A percentile compares a stretch with the other conserved stretches of the same genome.
Conservation (phyloP, 1,139 yeast genomes). For the Trichomonascaceae sp. region DNA sequence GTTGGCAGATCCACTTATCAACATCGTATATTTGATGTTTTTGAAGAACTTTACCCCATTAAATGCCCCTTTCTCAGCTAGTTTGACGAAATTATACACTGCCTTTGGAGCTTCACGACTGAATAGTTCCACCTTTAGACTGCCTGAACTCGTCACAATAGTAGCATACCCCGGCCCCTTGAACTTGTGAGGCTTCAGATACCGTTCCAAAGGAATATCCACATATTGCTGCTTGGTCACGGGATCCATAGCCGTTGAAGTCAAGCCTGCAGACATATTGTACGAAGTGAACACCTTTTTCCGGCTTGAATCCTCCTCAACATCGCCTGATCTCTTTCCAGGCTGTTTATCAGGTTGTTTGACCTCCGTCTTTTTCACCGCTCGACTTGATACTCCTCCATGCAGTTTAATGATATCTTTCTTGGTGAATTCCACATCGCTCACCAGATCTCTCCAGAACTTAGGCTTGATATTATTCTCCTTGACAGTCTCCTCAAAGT, state of each 20-base stretch:
- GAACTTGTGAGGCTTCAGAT: conserved; percentile 29
- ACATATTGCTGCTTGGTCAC: conserved; percentile 23
- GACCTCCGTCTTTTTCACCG: not conserved
- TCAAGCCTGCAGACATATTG: conserved; percentile 31
- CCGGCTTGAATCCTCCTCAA: not conserved
- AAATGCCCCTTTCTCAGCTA: conserved; percentile 38
- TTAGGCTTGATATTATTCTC: conserved; percentile 30
- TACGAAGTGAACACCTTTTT: conserved; percentile 26
- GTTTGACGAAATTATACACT: conserved; percentile 39
- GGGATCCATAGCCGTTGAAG: conserved; percentile 31
- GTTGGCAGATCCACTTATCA: conserved; percentile 51
- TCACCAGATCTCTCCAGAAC: conserved; percentile 30
- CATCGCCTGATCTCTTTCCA: conserved; percentile 2
- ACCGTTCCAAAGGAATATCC: conserved; percentile 23
- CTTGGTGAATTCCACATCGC: conserved; percentile 28
- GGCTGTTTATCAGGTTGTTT: conserved; percentile 8
- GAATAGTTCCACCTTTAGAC: conserved; percentile 36
- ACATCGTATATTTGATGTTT: conserved; percentile 44
- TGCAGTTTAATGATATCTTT: conserved; percentile 27
- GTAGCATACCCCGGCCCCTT: conserved; percentile 29
- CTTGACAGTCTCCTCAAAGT: conserved; percentile 29
- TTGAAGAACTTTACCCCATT: conserved; percentile 42
- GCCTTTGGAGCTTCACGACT: conserved; percentile 39
- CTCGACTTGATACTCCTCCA: conserved; percentile 21
- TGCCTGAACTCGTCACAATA: conserved; percentile 37